Base-by-base conservation (phyloP, 2,329 filamentous ascomycete species). In the Penicillium sp. region DNA sequence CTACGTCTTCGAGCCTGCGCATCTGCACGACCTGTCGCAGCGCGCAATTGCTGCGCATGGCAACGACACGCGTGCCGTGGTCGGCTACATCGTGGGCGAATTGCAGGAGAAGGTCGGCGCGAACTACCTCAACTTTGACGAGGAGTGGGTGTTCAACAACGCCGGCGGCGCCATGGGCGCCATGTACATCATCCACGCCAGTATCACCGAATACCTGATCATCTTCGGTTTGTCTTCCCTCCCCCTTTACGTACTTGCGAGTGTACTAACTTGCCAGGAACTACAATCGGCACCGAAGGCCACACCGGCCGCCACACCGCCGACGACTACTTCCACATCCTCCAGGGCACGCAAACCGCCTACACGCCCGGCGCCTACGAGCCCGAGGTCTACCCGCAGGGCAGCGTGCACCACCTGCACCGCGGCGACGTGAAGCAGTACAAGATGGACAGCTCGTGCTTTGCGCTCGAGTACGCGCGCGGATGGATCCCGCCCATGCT, bases 401-500 rank as follows among this genome's bases (percentile, higher is more conserved):
- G 71, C 28, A 68, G 62, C 59, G 71, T 74, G 18, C 71, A 74
- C 64, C 71, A 73, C 62, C 64, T 74, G 53, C 66, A 60, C 35
- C 79, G 79, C 33, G 91, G 91, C 65, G 84, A 86, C 65, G 86
- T 96, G 75, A 80, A 84, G 65, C 88, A 90, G 62, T 92, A 91
- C 78, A 80, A 83, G 4, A 73, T 73, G 70, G 67, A 68, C 16
- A 60, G 54, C 24, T 68, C 70, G 9, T 73, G 70, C 65, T 73
- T 74, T 53, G 71, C 72, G 30, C 68, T 72, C 38, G 70, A 74
- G 60, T 73, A 74, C 61, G 69, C 71, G 35, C 68, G 71, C 57
- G 91, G 91, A 61, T 96, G 90, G 90, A 95, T 96, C 73, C 91
- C 91, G 47, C 89, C 89, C 57, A 96, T 96, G 91, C 79, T 96